Evolutionary conservation across 768 basidiomycete genomes (phyloP).

Genomic region (Gloeopeniophorella convolvens): DNA sequence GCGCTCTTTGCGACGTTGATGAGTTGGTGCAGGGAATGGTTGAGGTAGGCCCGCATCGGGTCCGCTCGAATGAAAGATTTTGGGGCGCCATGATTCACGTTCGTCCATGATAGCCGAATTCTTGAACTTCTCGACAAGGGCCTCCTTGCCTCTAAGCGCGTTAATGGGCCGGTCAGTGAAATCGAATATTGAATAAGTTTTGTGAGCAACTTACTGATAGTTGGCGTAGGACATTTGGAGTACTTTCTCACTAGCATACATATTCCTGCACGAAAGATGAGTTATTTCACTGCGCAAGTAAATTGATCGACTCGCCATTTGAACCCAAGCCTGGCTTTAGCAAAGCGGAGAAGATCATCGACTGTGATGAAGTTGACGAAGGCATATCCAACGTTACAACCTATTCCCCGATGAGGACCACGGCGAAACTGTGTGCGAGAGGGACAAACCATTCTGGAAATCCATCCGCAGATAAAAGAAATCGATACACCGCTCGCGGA

Average conservation of each 20-base stretch:
- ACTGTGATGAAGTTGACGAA: conserved; percentile 88
- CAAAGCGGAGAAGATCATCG: conserved; percentile 69
- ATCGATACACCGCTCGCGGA: conserved; percentile 73
- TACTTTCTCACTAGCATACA: conserved; percentile 88
- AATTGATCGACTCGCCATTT: conserved; percentile 58
- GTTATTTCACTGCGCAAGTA: background rate
- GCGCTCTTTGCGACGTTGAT: conserved; percentile 75
- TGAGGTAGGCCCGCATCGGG: conserved; percentile 67
- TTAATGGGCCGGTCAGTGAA: no score
- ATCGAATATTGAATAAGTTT: no score
- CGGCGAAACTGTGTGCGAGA: background rate
- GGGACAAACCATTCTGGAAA: conserved; percentile 62
- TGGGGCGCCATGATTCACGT: conserved; percentile 73
- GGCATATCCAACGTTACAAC: conserved; percentile 75
- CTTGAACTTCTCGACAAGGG: conserved; percentile 87
- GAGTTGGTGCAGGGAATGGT: conserved; percentile 78
- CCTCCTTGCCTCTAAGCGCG: conserved; percentile 77
- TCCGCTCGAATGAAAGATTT: conserved; percentile 77
- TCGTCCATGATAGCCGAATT: conserved; percentile 90
- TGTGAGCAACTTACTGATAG: conserved; percentile 76
- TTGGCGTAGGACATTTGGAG: conserved; percentile 90
- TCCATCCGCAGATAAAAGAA: conserved; percentile 88
- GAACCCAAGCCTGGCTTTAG: conserved; percentile 64
- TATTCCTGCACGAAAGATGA: conserved; percentile 51
- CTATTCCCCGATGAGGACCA: conserved; percentile 29